Evolutionary conservation across 2,329 filamentous ascomycete genomes (phyloP), one percentile per base, ranked within the genome.

Genomic region (Neofusicoccum sp.): DNA sequence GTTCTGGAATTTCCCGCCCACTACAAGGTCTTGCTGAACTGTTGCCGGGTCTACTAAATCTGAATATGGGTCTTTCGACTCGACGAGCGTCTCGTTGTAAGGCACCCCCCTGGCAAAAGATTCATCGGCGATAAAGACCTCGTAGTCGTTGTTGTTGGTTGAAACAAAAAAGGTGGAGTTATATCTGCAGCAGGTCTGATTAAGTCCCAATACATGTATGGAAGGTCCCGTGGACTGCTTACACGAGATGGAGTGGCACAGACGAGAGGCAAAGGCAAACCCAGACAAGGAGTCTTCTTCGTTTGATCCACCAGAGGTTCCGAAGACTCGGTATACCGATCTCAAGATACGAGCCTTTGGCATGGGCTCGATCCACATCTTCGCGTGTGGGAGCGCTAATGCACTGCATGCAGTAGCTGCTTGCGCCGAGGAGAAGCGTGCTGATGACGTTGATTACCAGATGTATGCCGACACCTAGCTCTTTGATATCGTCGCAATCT

Each of bases 391-490:
- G 84, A 0, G 83, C 77, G 11, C 72, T 78, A 9, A 86, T 69
- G 33, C 79, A 74, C 64, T 86, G 84, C 80, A 84, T 84, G 61
- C 76, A 78, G 64, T 82, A 84, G 67, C 83, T 84, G 41, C 78
- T 81, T 4, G 80, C 80, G 1, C 77, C 75, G 0, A 84, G 74
- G 12, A 84, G 64, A 1, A 77, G 61, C 0, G 81, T 83, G 34
- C 78, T 77, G 39, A 84, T 70, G 1, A 76, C 61, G 70, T 85
- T 85, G 67, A 85, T 79, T 2, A 77, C 34, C 6, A 52, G 49
- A 36, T 52, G 49, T 14, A 52, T 52, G 5, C 16, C 9, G 29
- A 52, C 34, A 22, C 49, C 49, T 3, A 36, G 33, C 49, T 37
- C 16, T 37, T 52, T 52, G 33, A 52, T 52, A 14, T 37, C 16